Evolutionary conservation across 176 grass and related monocot genomes (phyloP), one percentile per base, ranked within the genome.

Genomic region (Zea luxurians): DNA sequence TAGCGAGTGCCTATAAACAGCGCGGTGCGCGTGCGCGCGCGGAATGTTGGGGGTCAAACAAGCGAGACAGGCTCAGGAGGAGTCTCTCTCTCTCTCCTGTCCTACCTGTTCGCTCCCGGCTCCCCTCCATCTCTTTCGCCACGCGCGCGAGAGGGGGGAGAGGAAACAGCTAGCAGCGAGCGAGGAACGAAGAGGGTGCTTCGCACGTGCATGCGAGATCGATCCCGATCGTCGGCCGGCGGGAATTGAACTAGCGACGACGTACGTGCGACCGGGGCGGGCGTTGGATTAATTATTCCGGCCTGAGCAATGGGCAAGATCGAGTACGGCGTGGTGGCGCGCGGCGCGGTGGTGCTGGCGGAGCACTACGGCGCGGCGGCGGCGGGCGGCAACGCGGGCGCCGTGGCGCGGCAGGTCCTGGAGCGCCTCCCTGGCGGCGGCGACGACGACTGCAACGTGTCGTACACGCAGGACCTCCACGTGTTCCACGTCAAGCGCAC

Each of bases 381-480:
- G 40, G 82, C 82, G 37, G 61, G 76, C 40, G 60, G 71, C 20
- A 97, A 93, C 91, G 86, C 86, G n/a, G 82, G 71, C 17, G 71
- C 86, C 63, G 83, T 93, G 38, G 84, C 88, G 62, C 73, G 88
- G 75, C 91, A 93, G 86, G 65, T 97, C 80, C 91, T 97, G 16
- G 93, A 97, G 64, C 83, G 83, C n/a, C 78, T 81, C 64, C 73
- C 78, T 13, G 48, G 15, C 17, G 48, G 15, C 75, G 79, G 37
- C 43, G 59, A 8, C 64, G 72, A 34, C 53, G 93, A 97, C 74
- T 89, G 88, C 83, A 84, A 91, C 70, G 83, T 93, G 70, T 97
- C 93, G 60, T 97, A 93, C 86, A 89, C 93, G 52, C 93, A 93
- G 88, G 93, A 91, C 64, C 84, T 87, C 73, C 85, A 89, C 49